Evolutionary conservation across 805 yeast genomes (phyloP).

Genomic region (Blastobotrys muscicola): DNA sequence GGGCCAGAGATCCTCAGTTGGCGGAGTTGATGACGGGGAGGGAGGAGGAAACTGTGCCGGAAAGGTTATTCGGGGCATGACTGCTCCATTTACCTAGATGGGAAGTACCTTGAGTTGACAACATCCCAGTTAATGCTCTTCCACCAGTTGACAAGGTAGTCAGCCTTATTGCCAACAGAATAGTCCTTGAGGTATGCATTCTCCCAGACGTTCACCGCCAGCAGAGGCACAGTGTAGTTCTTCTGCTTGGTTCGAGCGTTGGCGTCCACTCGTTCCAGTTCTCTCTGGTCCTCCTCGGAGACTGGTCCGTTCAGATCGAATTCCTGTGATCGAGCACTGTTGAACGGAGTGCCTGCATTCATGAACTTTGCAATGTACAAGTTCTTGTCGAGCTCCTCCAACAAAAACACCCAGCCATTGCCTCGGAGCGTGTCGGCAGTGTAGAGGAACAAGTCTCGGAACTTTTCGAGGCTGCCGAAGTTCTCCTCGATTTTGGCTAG

Average conservation of each 20-base stretch:
- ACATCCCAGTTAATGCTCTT: slow-evolving; percentile 72
- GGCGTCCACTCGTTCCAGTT: slow-evolving; percentile 35
- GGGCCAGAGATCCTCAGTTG: slow-evolving; percentile 7
- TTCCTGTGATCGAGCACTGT: slow-evolving; percentile 48
- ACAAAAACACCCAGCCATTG: slow-evolving; percentile 86
- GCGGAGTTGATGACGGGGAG: not conserved
- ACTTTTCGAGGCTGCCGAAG: slow-evolving; percentile 71
- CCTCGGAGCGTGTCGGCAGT: slow-evolving; percentile 71
- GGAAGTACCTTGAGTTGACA: slow-evolving; percentile 18
- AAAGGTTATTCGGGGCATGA: not conserved
- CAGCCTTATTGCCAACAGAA: slow-evolving; percentile 63
- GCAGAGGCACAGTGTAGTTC: slow-evolving; percentile 46
- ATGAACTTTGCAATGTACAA: slow-evolving; percentile 74
- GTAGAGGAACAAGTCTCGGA: slow-evolving; percentile 57
- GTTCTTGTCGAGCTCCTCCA: slow-evolving; percentile 42
- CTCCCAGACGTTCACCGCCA: slow-evolving; percentile 82
- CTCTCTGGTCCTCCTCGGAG: slow-evolving; percentile 41
- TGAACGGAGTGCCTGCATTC: slow-evolving; percentile 78
- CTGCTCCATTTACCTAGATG: not conserved
- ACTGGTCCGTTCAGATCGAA: slow-evolving; percentile 63
- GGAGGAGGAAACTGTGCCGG: not conserved
- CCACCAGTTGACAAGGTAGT: slow-evolving; percentile 68
- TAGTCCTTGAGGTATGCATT: slow-evolving; percentile 78
- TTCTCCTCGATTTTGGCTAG: slow-evolving; percentile 41
- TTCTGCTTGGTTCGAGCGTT: slow-evolving; percentile 24